Conservation (phyloP, 805 yeast species). For the Candida gorgasii region DNA sequence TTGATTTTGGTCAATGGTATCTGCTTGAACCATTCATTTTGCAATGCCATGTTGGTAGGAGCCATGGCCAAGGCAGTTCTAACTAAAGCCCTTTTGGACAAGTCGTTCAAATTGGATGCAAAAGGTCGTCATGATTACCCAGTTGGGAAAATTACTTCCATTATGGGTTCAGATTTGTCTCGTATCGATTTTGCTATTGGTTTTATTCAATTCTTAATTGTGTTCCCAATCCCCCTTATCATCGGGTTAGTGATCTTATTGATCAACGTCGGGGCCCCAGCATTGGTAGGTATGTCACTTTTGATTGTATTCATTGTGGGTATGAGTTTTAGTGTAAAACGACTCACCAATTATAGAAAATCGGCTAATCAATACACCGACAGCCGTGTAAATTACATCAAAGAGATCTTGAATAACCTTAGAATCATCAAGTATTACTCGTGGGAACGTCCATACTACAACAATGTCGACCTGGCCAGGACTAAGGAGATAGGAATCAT, state of each 20-base stretch:
- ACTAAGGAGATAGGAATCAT: conserved; percentile 59
- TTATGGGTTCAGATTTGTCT: conserved; percentile 79
- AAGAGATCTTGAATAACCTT: conserved; percentile 76
- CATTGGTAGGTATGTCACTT: conserved; percentile 67
- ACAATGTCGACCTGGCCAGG: conserved; percentile 57
- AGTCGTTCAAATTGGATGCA: conserved; percentile 62
- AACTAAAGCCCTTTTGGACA: conserved; percentile 67
- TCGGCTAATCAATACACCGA: conserved; percentile 68
- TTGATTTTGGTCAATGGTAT: conserved; percentile 26
- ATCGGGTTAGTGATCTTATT: conserved; percentile 65
- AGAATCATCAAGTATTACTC: conserved; percentile 84
- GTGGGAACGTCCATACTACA: conserved; percentile 82
- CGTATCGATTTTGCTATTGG: conserved; percentile 77
- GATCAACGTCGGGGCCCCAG: conserved; percentile 67
- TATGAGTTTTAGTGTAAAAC: conserved; percentile 39
- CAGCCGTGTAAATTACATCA: conserved; percentile 67
- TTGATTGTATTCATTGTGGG: conserved; percentile 54
- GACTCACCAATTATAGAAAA: conserved; percentile 57
- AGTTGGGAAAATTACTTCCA: conserved; percentile 68
- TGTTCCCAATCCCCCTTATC: conserved; percentile 63
- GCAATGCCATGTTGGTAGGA: conserved; percentile 61
- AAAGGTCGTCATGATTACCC: conserved; percentile 62
- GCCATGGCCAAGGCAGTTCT: conserved; percentile 69
- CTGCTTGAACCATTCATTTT: conserved; percentile 61
- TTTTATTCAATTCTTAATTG: conserved; percentile 59